A percentile compares a stretch with the other conserved stretches of the same genome.
Conservation (phyloP, 2,329 filamentous ascomycete genomes). For the Didymella keratinophila region DNA sequence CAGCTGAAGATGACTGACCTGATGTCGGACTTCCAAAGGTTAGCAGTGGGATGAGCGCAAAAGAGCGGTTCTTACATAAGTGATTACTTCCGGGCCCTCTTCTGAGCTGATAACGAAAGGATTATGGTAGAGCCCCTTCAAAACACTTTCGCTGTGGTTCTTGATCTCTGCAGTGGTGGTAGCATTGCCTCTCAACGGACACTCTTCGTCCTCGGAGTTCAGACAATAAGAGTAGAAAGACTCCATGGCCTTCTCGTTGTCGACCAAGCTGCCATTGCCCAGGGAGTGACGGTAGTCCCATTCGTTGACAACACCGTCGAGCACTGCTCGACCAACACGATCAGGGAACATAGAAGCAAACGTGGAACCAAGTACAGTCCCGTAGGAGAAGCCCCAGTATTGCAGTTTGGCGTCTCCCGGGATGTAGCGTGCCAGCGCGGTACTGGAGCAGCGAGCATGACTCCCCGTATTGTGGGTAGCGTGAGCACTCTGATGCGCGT, state of each 20-base stretch:
- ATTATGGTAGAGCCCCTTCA: constrained; percentile 51
- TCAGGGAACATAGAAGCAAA: constrained; percentile 52
- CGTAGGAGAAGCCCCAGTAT: constrained; percentile 60
- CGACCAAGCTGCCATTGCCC: constrained; percentile 53
- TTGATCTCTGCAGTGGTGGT: constrained; percentile 48
- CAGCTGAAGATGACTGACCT: constrained; percentile 47
- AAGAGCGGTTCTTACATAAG: constrained; percentile 31
- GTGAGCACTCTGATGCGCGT: constrained; percentile 20
- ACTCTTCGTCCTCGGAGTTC: constrained; percentile 50
- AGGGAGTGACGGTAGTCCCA: constrained; percentile 47
- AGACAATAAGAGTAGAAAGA: constrained; percentile 57
- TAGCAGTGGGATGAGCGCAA: neutral
- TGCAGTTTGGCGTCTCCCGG: constrained; percentile 45
- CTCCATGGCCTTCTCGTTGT: constrained; percentile 55
- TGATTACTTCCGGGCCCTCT: constrained; percentile 46
- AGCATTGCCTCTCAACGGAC: constrained; percentile 50
- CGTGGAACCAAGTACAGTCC: constrained; percentile 53
- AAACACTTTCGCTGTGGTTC: constrained; percentile 41
- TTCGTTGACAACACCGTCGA: constrained; percentile 58
- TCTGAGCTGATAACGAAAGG: constrained; percentile 49
- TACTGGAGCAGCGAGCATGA: neutral
- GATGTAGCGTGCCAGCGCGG: constrained; percentile 10
- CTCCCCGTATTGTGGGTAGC: constrained; percentile 2
- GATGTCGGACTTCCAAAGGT: constrained; percentile 43
- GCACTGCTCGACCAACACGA: constrained; percentile 44